A percentile compares a stretch with the other conserved stretches of the same genome.
Conservation (phyloP, 805 yeast genomes). For the Wickerhamomyces strasburgensis region DNA sequence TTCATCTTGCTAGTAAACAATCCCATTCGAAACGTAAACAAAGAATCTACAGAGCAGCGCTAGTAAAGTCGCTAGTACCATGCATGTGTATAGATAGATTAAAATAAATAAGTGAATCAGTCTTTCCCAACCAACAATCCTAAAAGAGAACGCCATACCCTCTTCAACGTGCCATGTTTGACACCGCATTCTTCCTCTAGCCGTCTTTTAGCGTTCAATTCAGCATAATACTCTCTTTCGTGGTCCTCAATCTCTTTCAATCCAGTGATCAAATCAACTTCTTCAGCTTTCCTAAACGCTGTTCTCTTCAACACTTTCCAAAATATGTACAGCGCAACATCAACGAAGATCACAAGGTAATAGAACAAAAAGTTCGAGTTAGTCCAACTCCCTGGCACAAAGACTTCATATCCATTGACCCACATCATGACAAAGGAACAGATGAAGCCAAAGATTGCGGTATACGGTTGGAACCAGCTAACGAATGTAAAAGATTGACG, state of each 20-base stretch:
- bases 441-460: conserved; percentile 43
- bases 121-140: conserved; percentile 22
- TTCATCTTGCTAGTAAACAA: no score
- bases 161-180: conserved; percentile 18
- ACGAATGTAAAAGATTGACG: conserved; percentile 42
- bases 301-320: conserved; percentile 53
- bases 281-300: conserved; percentile 38
- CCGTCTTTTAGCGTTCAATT: conserved; percentile 17
- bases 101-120: conserved; percentile 4
- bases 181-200: conserved; percentile 10
- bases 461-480: conserved; percentile 57
- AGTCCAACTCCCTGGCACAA: conserved; percentile 62
- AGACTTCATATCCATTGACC: conserved; percentile 66
- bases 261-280: conserved; percentile 52
- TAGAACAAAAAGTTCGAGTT: conserved; percentile 58
- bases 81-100: no score
- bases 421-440: conserved; percentile 48
- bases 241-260: conserved; percentile 56
- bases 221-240: conserved; percentile 30
- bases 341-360: conserved; percentile 66
- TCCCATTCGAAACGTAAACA: no score
- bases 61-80: no score
- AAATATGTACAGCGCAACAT: conserved; percentile 39
- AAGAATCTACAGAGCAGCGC: no score
- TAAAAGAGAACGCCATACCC: conserved; percentile 10